Percentiles rank a stretch among this genome's conserved stretches.
Evolutionary conservation across 2,329 filamentous ascomycete genomes (phyloP).

Genomic region (Thelonectria discophora): DNA sequence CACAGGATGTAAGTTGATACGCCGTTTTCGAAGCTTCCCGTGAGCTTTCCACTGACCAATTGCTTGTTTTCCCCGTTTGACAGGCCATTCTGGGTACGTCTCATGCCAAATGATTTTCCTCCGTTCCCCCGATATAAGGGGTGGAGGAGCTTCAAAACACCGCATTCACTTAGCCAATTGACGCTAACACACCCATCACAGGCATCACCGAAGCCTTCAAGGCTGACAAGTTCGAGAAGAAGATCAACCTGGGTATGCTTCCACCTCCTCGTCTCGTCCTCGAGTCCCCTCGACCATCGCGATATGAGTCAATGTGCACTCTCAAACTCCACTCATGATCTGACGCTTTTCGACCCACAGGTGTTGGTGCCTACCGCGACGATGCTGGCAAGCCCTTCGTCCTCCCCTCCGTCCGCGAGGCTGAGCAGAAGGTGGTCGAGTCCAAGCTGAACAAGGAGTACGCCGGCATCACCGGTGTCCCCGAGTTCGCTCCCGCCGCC

Average conservation of each 20-base stretch:
- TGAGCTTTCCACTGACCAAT: constrained; percentile 37
- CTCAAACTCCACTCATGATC: constrained; percentile 28
- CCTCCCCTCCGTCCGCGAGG: constrained; percentile 88
- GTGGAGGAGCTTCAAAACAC: constrained; percentile 26
- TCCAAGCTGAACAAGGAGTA: constrained; percentile 94
- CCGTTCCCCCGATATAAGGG: constrained; percentile 21
- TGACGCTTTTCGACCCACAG: constrained; percentile 52
- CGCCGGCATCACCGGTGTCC: constrained; percentile 94
- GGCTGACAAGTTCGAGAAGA: constrained; percentile 90
- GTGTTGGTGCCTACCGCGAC: constrained; percentile 97
- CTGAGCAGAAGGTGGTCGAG: constrained; percentile 86
- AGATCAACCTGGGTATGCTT: constrained; percentile 91
- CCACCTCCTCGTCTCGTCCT: constrained; percentile 1
- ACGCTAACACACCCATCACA: constrained; percentile 46
- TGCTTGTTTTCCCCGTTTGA: constrained; percentile 26
- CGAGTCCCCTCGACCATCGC: constrained; percentile 23
- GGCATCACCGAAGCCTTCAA: constrained; percentile 99
- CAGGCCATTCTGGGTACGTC: constrained; percentile 79
- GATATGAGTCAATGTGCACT: constrained; percentile 22
- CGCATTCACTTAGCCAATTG: constrained; percentile 20
- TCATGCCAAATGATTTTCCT: constrained; percentile 34
- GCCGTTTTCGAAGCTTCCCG: constrained; percentile 17
- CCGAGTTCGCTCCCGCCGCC: constrained; percentile 91
- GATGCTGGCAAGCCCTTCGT: constrained; percentile 98
- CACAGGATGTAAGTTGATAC: constrained; percentile 50